phyloP scores from a whole-genome alignment of 345 rosid genomes.

The Salix brachista region DNA sequence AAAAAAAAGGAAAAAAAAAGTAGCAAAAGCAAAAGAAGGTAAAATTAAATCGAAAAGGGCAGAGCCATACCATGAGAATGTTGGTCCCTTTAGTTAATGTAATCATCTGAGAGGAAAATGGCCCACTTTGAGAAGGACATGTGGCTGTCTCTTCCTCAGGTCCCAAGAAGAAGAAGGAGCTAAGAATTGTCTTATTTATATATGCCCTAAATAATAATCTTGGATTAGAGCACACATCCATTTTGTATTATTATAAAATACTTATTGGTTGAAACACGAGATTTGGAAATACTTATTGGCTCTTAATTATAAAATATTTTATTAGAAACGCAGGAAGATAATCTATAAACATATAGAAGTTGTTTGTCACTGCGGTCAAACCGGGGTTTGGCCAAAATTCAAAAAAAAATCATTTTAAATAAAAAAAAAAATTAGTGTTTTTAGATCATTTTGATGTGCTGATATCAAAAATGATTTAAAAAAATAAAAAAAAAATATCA shows the following conservation, averaged over 20 bases:
- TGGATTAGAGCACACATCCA: neutral
- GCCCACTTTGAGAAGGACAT: slow-evolving; percentile 29
- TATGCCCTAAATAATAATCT: neutral
- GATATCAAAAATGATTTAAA: too few species aligned
- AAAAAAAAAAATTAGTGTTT: too few species aligned
- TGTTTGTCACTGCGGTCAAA: too few species aligned
- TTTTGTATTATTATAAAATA: neutral
- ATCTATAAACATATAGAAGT: too few species aligned
- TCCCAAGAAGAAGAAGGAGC: slow-evolving; percentile 18
- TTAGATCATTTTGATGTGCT: too few species aligned
- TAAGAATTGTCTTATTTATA: neutral
- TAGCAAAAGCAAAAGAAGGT: slow-evolving; percentile 7
- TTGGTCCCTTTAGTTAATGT: slow-evolving; percentile 36
- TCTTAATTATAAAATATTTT: too few species aligned
- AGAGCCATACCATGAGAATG: slow-evolving; percentile 45
- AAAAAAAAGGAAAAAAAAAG: neutral
- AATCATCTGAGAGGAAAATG: slow-evolving; percentile 31
- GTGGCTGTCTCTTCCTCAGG: slow-evolving; percentile 15
- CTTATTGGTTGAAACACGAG: too few species aligned
- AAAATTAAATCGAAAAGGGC: slow-evolving; percentile 22
- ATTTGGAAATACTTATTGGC: neutral
- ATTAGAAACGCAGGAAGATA: neutral
- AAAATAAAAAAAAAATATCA: too few species aligned
- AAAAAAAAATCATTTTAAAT: too few species aligned
- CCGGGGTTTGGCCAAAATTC: too few species aligned